Percentiles rank a stretch among this genome's conserved stretches.
phyloP scores from a whole-genome alignment of 2,329 filamentous ascomycete genomes.

The Cercospora sesami region DNA sequence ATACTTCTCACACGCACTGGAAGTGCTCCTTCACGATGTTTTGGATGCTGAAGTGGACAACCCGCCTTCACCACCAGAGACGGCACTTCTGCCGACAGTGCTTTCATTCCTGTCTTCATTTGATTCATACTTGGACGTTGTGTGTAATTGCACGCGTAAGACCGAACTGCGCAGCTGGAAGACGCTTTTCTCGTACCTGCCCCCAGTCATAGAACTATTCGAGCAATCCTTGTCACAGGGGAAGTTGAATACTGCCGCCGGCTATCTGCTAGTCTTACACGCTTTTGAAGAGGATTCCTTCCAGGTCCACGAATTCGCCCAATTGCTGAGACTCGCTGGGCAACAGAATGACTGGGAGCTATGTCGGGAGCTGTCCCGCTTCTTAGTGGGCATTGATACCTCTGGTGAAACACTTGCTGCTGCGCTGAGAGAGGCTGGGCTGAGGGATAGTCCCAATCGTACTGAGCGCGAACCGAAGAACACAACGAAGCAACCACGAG shows the following conservation, averaged over 20 bases:
- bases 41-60: constrained; percentile 90
- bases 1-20: constrained; percentile 90
- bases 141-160: constrained; percentile 95
- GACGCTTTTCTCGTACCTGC: constrained; percentile 87
- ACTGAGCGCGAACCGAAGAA: not conserved
- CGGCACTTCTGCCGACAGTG: constrained; percentile 53
- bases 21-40: constrained; percentile 88
- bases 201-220: constrained; percentile 86
- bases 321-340: constrained; percentile 77
- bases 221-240: constrained; percentile 85
- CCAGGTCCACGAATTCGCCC: constrained; percentile 68
- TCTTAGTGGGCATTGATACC: constrained; percentile 87
- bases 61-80: constrained; percentile 46
- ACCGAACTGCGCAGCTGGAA: constrained; percentile 94
- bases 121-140: constrained; percentile 86
- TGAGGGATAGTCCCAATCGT: constrained; percentile 21
- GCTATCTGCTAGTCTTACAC: constrained; percentile 92
- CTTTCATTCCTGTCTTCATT: constrained; percentile 57
- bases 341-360: constrained; percentile 89
- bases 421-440: constrained; percentile 55
- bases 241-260: constrained; percentile 89
- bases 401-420: constrained; percentile 75
- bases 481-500: not conserved
- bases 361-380: constrained; percentile 92
- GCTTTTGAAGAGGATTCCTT: constrained; percentile 59